Conservation (phyloP, 768 basidiomycete species). For the Boletellus emodensis region DNA sequence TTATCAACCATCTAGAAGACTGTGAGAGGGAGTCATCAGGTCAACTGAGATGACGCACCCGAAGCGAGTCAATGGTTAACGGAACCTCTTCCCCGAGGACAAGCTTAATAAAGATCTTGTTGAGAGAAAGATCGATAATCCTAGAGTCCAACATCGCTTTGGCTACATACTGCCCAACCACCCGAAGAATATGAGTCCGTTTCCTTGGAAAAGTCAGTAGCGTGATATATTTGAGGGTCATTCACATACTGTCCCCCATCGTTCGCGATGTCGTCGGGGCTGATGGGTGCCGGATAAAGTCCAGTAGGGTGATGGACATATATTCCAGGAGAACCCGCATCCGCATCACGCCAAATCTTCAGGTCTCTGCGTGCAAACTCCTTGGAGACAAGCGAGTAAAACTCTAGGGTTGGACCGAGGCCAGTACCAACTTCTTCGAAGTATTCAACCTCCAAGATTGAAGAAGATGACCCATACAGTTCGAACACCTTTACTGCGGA, state of each 20-base stretch:
- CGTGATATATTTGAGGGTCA: neutral
- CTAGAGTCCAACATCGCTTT: constrained; percentile 96
- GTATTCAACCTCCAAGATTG: constrained; percentile 95
- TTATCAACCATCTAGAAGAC: constrained; percentile 69
- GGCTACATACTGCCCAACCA: constrained; percentile 94
- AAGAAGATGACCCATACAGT: constrained; percentile 91
- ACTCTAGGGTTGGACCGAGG: constrained; percentile 94
- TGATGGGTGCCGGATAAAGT: constrained; percentile 84
- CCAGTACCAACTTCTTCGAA: constrained; percentile 99
- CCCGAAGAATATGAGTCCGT: constrained; percentile 78
- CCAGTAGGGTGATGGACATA: constrained; percentile 86
- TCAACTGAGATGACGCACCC: constrained; percentile 42
- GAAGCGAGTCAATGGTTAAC: constrained; percentile 76
- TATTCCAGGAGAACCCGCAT: constrained; percentile 51
- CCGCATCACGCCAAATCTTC: constrained; percentile 89
- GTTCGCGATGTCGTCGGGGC: constrained; percentile 60
- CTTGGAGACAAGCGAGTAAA: constrained; percentile 94
- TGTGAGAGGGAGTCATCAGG: constrained; percentile 4
- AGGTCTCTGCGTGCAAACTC: constrained; percentile 89
- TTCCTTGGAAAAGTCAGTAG: constrained; percentile 47
- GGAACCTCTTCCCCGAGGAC: constrained; percentile 86
- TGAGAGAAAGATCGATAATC: constrained; percentile 94
- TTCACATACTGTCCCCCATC: constrained; percentile 70
- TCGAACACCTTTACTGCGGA: constrained; percentile 96
- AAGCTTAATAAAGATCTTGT: constrained; percentile 90